Percentiles rank a stretch among this genome's conserved stretches.
Conservation (phyloP, 2,329 filamentous ascomycete genomes). For the Bipolaris oryzae region DNA sequence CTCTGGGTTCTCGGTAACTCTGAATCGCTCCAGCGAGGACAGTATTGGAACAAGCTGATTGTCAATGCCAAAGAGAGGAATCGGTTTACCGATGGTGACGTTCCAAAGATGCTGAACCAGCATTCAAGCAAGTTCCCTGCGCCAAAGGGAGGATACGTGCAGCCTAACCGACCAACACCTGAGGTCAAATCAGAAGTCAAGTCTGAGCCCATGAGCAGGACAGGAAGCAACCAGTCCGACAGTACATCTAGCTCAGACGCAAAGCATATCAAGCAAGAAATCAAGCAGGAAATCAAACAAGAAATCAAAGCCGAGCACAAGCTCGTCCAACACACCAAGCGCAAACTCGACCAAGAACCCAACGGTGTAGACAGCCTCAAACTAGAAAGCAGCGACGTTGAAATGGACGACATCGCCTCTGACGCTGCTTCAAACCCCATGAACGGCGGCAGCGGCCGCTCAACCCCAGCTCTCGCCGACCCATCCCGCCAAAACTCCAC, state of each 20-base stretch:
- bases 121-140: conserved; percentile 55
- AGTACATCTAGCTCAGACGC: conserved; percentile 13
- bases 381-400: conserved; percentile 37
- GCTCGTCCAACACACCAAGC: conserved; percentile 80
- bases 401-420: conserved; percentile 37
- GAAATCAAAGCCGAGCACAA: conserved; percentile 52
- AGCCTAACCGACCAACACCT: conserved; percentile 25
- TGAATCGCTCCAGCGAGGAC: conserved; percentile 79
- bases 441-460: conserved; percentile 34
- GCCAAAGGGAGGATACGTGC: conserved; percentile 32
- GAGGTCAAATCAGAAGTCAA: conserved; percentile 28
- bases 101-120: conserved; percentile 60
- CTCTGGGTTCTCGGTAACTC: conserved; percentile 97
- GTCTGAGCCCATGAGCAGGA: conserved; percentile 32
- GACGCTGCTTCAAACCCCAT: conserved; percentile 30
- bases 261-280: conserved; percentile 23
- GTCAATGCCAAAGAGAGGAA: conserved; percentile 77
- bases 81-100: conserved; percentile 74
- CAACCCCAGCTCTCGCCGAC: conserved; percentile 33
- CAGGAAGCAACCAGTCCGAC: conserved; percentile 26
- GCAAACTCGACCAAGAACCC: conserved; percentile 71
- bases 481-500: conserved; percentile 23
- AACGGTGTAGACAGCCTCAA: conserved; percentile 68
- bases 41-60: conserved; percentile 89
- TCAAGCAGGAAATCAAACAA: conserved; percentile 31